Evolutionary conservation across 2,329 filamentous ascomycete species (phyloP).

Genomic region (Sporothrix sp.): DNA sequence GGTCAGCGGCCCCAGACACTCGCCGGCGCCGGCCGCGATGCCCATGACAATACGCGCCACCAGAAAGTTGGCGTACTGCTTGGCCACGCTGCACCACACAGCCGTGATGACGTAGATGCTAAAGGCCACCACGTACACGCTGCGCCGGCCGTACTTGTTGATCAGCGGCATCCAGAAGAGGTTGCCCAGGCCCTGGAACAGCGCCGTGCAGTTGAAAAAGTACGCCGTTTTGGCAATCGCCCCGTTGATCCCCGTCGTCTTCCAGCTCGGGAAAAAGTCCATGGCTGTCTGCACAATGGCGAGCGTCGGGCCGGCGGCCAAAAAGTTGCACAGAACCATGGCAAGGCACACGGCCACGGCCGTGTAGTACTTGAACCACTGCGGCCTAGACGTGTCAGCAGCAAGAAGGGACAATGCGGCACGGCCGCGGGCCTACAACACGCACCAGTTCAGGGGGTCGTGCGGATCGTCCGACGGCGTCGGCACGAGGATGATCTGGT

Average conservation of each 20-base stretch:
- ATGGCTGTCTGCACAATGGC: slow-evolving; percentile 38
- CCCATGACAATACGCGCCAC: slow-evolving; percentile 42
- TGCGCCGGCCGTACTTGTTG: slow-evolving; percentile 36
- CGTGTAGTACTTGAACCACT: slow-evolving; percentile 37
- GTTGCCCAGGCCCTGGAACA: slow-evolving; percentile 39
- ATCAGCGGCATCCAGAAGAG: slow-evolving; percentile 37
- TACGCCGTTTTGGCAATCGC: slow-evolving; percentile 38
- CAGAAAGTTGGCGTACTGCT: slow-evolving; percentile 32
- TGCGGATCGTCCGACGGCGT: slow-evolving; percentile 40
- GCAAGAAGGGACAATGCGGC: neutral
- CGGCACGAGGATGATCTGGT: slow-evolving; percentile 43
- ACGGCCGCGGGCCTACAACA: neutral
- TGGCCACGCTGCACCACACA: slow-evolving; percentile 35
- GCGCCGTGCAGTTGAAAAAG: slow-evolving; percentile 42
- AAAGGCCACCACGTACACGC: slow-evolving; percentile 35
- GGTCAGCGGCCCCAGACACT: slow-evolving; percentile 40
- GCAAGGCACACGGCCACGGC: slow-evolving; percentile 40
- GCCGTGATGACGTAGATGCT: slow-evolving; percentile 32
- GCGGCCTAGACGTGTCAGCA: neutral
- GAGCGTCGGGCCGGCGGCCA: slow-evolving; percentile 45
- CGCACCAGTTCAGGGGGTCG: slow-evolving; percentile 43
- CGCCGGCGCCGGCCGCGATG: slow-evolving; percentile 42
- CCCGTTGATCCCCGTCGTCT: slow-evolving; percentile 20
- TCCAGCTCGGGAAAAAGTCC: slow-evolving; percentile 35
- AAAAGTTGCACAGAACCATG: slow-evolving; percentile 47